Evolutionary conservation across 257 asterid genomes (phyloP).

Genomic region (Jacaranda copaia): DNA sequence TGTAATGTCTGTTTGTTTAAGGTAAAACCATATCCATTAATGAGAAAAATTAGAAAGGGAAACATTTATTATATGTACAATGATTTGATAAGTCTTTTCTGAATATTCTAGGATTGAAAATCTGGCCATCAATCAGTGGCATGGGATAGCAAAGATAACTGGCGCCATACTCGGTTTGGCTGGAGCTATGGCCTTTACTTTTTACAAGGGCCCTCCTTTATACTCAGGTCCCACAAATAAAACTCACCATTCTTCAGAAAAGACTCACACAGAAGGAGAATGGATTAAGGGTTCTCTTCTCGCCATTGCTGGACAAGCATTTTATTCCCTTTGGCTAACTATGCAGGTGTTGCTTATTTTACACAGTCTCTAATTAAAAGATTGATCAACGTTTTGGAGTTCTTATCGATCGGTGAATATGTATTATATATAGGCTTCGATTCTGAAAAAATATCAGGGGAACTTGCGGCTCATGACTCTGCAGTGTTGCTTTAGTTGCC

Average conservation of each 20-base stretch:
- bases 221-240: conserved; percentile 33
- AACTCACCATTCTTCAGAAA: conserved; percentile 16
- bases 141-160: conserved; percentile 64
- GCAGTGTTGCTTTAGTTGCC: conserved; percentile 50
- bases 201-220: conserved; percentile 66
- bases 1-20: conserved; percentile 58
- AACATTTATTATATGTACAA: too few species aligned
- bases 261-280: conserved; percentile 42
- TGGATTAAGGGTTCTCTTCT: conserved; percentile 73
- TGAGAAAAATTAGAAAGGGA: not conserved
- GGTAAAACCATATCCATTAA: conserved; percentile 38
- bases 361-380: not conserved
- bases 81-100: too few species aligned
- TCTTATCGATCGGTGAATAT: not conserved
- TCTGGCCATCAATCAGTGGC: conserved; percentile 44
- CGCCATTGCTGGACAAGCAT: conserved; percentile 46
- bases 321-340: conserved; percentile 62
- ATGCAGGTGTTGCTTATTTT: conserved; percentile 54
- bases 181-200: conserved; percentile 65
- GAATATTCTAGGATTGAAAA: conserved; percentile 53
- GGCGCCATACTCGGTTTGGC: conserved; percentile 52
- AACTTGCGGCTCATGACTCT: conserved; percentile 48
- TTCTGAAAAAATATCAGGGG: conserved; percentile 50
- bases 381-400: not conserved
- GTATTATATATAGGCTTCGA: conserved; percentile 34